phyloP scores from a whole-genome alignment of 2,329 filamentous ascomycete genomes.

The Emergomyces pasteurianus region DNA sequence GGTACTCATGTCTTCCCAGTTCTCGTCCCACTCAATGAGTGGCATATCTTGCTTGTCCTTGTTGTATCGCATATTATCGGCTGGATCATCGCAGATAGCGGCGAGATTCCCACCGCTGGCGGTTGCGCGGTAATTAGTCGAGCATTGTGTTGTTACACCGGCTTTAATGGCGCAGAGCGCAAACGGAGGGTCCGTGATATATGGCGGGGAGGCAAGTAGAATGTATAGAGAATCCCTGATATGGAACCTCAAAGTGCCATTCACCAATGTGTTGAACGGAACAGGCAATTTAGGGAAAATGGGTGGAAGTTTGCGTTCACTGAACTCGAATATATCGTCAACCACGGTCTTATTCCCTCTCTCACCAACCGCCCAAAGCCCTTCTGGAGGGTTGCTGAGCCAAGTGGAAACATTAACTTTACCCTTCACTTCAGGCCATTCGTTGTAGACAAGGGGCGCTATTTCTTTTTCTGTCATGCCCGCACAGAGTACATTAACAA shows the following conservation, averaged over 20 bases:
- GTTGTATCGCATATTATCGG: slow-evolving; percentile 45
- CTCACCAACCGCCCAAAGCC: slow-evolving; percentile 27
- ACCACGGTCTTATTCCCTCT: slow-evolving; percentile 48
- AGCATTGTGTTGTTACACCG: slow-evolving; percentile 53
- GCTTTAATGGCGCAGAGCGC: slow-evolving; percentile 57
- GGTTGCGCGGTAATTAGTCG: slow-evolving; percentile 45
- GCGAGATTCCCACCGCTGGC: slow-evolving; percentile 47
- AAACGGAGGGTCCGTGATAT: slow-evolving; percentile 37
- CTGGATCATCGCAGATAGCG: slow-evolving; percentile 49
- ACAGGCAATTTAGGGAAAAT: slow-evolving; percentile 45
- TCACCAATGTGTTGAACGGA: slow-evolving; percentile 55
- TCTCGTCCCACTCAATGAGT: slow-evolving; percentile 20
- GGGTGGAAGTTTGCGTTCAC: slow-evolving; percentile 42
- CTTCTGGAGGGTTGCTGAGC: slow-evolving; percentile 16
- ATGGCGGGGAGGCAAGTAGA: slow-evolving; percentile 41
- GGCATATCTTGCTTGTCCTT: slow-evolving; percentile 25
- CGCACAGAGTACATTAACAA: slow-evolving; percentile 61
- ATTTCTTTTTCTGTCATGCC: slow-evolving; percentile 52
- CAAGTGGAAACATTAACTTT: slow-evolving; percentile 13
- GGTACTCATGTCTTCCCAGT: slow-evolving; percentile 46
- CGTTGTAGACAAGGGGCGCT: slow-evolving; percentile 50
- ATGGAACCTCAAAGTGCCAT: slow-evolving; percentile 27
- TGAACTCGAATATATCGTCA: slow-evolving; percentile 61
- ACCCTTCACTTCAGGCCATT: slow-evolving; percentile 39
- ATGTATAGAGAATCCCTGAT: slow-evolving; percentile 51